A percentile compares a stretch with the other conserved stretches of the same genome.
Conservation (phyloP, 345 rosid species). For the Sisymbrium altissimum region DNA sequence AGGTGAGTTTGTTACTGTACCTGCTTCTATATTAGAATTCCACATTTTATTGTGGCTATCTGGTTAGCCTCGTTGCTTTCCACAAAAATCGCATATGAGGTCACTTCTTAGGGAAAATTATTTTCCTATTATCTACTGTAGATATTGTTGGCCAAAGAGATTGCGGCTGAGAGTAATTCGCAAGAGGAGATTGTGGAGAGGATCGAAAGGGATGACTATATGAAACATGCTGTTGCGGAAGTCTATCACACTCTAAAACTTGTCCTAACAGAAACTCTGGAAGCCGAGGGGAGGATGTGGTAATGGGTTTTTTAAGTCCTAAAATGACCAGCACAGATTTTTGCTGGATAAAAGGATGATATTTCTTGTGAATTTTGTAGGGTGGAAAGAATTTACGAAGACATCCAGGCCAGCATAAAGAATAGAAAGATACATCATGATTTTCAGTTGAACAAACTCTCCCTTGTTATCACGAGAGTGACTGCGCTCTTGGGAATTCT, state of each 20-base stretch:
- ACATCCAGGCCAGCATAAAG: conserved; percentile 52
- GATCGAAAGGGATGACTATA: conserved; percentile 78
- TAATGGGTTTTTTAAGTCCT: conserved; percentile 31
- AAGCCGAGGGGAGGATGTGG: conserved; percentile 92
- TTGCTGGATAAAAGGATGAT: conserved; percentile 2
- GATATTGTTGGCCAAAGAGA: conserved; percentile 91
- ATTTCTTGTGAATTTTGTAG: conserved; percentile 40
- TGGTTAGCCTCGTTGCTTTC: conserved; percentile 3
- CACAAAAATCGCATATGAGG: neutral
- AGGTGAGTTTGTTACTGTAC: conserved; percentile 47
- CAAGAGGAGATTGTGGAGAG: conserved; percentile 92
- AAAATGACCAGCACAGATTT: conserved; percentile 9
- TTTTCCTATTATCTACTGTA: conserved; percentile 24
- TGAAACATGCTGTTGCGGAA: conserved; percentile 96
- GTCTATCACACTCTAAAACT: conserved; percentile 58
- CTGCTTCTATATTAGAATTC: neutral
- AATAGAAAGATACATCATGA: conserved; percentile 50
- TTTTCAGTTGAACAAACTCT: conserved; percentile 66
- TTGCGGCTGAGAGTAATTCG: conserved; percentile 64
- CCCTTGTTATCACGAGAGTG: conserved; percentile 74
- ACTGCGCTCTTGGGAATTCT: conserved; percentile 80
- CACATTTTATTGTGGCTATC: neutral
- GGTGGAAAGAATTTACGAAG: conserved; percentile 82
- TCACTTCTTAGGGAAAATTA: neutral
- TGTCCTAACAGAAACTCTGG: conserved; percentile 72